These are phyloP conservation scores for Agrocybe chaxingu DNA, from an alignment of 768 basidiomycete genomes.

Conservation along the genomic window DNA sequence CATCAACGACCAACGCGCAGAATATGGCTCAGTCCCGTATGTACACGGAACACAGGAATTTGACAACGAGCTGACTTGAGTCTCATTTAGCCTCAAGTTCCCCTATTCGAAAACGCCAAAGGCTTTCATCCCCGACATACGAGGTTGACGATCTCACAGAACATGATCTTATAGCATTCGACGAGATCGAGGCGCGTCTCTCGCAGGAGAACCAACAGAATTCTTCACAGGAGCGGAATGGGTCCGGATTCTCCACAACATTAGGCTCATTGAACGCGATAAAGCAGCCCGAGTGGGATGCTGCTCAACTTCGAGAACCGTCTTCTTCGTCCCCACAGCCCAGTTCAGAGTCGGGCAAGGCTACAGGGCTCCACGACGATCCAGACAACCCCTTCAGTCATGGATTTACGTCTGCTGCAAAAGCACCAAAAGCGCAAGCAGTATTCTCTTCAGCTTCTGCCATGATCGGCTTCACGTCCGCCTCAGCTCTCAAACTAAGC, in stretches of 20 bases:
- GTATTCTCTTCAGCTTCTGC: slow-evolving; percentile 4
- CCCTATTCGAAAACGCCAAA: slow-evolving; percentile 54
- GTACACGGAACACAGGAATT: background rate
- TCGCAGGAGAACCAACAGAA: slow-evolving; percentile 29
- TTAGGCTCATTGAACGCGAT: background rate
- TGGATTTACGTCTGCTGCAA: slow-evolving; percentile 8
- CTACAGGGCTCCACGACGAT: slow-evolving; percentile 26
- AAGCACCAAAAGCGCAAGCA: background rate
- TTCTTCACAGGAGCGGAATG: background rate
- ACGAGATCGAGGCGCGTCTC: slow-evolving; percentile 44
- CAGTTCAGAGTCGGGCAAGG: slow-evolving; percentile 4
- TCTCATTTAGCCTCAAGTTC: slow-evolving; percentile 33
- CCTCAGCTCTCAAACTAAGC: slow-evolving; percentile 16
- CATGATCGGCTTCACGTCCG: slow-evolving; percentile 24
- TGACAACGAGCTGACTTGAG: background rate
- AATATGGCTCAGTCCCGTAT: slow-evolving; percentile 2
- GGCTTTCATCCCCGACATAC: slow-evolving; percentile 66
- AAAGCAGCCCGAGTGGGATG: slow-evolving; percentile 9
- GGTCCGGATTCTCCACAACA: background rate
- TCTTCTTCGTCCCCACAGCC: slow-evolving; percentile 6
- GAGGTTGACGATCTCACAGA: slow-evolving; percentile 52
- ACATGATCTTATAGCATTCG: slow-evolving; percentile 53
- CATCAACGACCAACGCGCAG: too few relatives aligned
- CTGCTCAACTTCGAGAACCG: slow-evolving; percentile 14
- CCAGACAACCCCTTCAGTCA: slow-evolving; percentile 41